Conservation (phyloP, 768 basidiomycete species). For the Boletus sp. region DNA sequence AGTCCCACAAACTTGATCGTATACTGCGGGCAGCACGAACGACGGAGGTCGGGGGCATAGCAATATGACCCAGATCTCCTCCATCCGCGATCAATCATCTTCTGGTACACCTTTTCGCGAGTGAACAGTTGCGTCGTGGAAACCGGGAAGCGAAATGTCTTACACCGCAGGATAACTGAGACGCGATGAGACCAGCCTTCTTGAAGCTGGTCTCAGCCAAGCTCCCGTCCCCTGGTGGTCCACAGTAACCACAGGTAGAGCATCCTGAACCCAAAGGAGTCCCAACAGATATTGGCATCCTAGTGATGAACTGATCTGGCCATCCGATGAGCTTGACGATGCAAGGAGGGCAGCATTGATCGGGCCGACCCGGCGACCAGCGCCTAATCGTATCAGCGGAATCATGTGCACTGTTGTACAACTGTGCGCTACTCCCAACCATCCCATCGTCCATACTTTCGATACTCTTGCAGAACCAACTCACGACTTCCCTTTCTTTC, state of each 20-base stretch:
- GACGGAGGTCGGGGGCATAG: slow-evolving; percentile 81
- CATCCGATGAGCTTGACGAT: background rate
- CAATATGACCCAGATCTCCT: slow-evolving; percentile 78
- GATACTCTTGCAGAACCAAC: slow-evolving; percentile 70
- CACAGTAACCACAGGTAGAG: slow-evolving; percentile 68
- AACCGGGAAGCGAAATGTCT: background rate
- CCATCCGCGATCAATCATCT: slow-evolving; percentile 85
- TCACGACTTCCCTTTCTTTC: slow-evolving; percentile 57
- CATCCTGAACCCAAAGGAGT: slow-evolving; percentile 23
- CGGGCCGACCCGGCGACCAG: background rate
- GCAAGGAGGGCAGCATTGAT: background rate
- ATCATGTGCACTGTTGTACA: background rate
- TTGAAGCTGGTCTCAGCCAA: slow-evolving; percentile 40
- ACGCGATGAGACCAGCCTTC: slow-evolving; percentile 47
- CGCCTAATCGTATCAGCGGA: background rate
- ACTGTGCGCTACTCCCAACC: slow-evolving; percentile 61
- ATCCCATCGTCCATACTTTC: slow-evolving; percentile 85
- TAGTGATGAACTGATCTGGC: background rate
- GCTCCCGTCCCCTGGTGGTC: slow-evolving; percentile 48
- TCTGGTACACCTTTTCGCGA: slow-evolving; percentile 61
- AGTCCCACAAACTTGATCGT: slow-evolving; percentile 70
- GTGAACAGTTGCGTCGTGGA: background rate
- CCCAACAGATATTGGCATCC: slow-evolving; percentile 30
- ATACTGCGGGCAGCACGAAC: slow-evolving; percentile 91
- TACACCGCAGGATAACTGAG: slow-evolving; percentile 54